A percentile compares a stretch with the other conserved stretches of the same genome.
phyloP scores from a whole-genome alignment of 768 basidiomycete species.

The Leucosporidium creatinivorum region DNA sequence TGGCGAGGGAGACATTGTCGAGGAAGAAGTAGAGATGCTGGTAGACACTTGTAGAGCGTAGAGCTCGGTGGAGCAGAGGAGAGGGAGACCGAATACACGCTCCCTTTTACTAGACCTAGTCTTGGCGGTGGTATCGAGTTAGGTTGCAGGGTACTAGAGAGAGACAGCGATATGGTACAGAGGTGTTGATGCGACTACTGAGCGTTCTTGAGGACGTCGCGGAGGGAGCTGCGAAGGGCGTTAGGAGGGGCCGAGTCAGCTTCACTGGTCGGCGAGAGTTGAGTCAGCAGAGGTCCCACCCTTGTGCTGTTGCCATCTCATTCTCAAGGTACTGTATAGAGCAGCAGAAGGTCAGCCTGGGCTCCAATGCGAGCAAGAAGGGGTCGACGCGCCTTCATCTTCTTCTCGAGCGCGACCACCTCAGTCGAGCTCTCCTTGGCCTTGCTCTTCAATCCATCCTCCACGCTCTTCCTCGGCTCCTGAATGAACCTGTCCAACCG shows the following conservation, averaged over 20 bases:
- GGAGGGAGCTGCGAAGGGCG: constrained; percentile 5
- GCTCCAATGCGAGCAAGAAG: no score
- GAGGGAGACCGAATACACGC: not conserved
- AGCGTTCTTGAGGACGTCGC: not conserved
- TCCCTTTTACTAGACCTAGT: not conserved
- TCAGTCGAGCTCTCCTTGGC: constrained; percentile 20
- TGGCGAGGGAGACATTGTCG: constrained; percentile 27
- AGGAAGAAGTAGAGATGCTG: constrained; percentile 17
- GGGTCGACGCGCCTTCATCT: constrained; percentile 17
- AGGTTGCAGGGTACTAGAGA: not conserved
- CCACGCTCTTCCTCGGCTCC: constrained; percentile 30
- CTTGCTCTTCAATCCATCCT: constrained; percentile 23
- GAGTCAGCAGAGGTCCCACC: not conserved
- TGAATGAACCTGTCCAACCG: constrained; percentile 26
- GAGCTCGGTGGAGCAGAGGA: no score
- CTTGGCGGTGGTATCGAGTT: not conserved
- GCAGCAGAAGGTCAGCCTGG: no score
- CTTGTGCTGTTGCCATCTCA: not conserved
- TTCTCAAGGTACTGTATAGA: not conserved
- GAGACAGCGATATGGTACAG: not conserved
- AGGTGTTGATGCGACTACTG: not conserved
- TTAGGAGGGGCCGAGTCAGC: not conserved
- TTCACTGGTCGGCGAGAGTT: not conserved
- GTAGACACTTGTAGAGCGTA: not conserved
- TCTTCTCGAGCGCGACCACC: constrained; percentile 21